A percentile compares a stretch with the other conserved stretches of the same genome.
Conservation (phyloP, 345 rosid genomes). For the Brassica carinata region DNA sequence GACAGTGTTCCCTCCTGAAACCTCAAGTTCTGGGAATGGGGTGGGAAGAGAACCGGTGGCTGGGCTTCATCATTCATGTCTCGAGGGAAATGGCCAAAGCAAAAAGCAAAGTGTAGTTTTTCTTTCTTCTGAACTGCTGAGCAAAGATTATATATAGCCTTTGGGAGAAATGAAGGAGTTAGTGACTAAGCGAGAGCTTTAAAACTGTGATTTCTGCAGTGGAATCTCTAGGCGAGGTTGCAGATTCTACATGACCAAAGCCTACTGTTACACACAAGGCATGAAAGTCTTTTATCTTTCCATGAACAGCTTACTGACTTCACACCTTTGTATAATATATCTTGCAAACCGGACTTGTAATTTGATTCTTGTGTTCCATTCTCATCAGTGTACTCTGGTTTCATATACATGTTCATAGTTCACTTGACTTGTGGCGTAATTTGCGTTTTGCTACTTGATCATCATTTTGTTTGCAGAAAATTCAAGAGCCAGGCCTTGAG, state of each 20-base stretch:
- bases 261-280: too few species aligned
- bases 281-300: too few species aligned
- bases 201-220: background rate
- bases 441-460: slow-evolving; percentile 5
- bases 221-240: background rate
- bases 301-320: background rate
- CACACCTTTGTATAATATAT: slow-evolving; percentile 18
- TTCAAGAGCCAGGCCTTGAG: slow-evolving; percentile 6
- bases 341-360: slow-evolving; percentile 25
- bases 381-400: background rate
- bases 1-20: slow-evolving; percentile 52
- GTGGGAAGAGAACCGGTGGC: background rate
- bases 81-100: slow-evolving; percentile 50
- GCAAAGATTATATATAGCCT: background rate
- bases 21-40: slow-evolving; percentile 33
- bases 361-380: slow-evolving; percentile 23
- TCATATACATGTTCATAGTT: background rate
- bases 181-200: background rate
- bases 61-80: slow-evolving; percentile 78
- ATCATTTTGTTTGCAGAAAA: slow-evolving; percentile 10
- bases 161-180: background rate
- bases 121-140: background rate
- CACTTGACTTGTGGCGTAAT: slow-evolving; percentile 8
- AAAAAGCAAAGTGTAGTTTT: background rate
- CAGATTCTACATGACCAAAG: background rate